Percentiles rank a stretch among this genome's conserved stretches.
These are phyloP conservation scores for Starmerella tilneyi DNA, from an alignment of 805 yeast species.

Conservation along the genomic window DNA sequence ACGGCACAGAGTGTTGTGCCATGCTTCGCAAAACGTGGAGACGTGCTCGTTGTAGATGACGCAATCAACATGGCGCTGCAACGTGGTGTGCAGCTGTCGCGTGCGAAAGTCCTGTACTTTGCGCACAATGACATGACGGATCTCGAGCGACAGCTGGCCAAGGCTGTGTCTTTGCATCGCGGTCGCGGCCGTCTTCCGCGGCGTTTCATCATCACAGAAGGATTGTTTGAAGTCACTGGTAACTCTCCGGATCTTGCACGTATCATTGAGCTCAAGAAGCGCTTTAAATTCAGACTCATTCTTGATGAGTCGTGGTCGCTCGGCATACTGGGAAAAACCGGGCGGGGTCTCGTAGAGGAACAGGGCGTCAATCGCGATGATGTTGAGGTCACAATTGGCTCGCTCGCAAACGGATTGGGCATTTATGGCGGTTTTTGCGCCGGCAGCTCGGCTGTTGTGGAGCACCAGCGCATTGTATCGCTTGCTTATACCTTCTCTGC, in stretches of 20 bases:
- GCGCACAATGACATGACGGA: constrained; percentile 85
- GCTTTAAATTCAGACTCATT: constrained; percentile 75
- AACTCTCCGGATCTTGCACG: constrained; percentile 62
- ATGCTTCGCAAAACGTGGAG: constrained; percentile 91
- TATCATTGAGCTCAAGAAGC: constrained; percentile 62
- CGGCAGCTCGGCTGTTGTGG: constrained; percentile 72
- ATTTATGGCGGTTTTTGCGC: constrained; percentile 91
- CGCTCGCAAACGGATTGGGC: constrained; percentile 71
- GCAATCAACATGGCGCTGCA: constrained; percentile 67
- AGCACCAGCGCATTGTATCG: constrained; percentile 85
- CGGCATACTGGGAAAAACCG: constrained; percentile 75
- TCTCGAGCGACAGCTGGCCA: constrained; percentile 53
- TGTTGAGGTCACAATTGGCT: constrained; percentile 77
- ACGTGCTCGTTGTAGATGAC: constrained; percentile 76
- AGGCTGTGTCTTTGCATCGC: constrained; percentile 49
- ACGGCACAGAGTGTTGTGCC: constrained; percentile 84
- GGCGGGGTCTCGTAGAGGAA: constrained; percentile 77
- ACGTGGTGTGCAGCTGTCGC: constrained; percentile 75
- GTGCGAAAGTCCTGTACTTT: constrained; percentile 70
- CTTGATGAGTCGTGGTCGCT: constrained; percentile 80
- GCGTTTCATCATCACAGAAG: constrained; percentile 86
- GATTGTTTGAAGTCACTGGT: constrained; percentile 70
- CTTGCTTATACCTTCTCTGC: constrained; percentile 90
- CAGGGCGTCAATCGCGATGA: constrained; percentile 55
- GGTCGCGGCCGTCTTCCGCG: constrained; percentile 63